A percentile compares a stretch with the other conserved stretches of the same genome.
phyloP scores from a whole-genome alignment of 1,284 basidiomycete genomes.

The Entoloma clypeatum region DNA sequence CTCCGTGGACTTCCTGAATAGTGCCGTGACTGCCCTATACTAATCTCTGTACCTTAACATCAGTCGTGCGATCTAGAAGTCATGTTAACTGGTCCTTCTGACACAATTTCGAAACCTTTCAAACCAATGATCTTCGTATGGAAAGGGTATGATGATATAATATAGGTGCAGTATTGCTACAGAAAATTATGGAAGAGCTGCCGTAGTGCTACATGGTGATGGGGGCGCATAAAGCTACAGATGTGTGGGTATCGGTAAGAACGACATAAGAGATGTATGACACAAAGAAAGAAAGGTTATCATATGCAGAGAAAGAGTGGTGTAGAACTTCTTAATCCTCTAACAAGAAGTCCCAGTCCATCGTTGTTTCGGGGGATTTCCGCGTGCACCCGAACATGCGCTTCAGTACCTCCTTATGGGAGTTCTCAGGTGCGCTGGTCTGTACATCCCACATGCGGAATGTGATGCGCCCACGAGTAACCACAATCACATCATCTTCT shows the following conservation, averaged over 20 bases:
- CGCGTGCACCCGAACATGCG: constrained; percentile 57
- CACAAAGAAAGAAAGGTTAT: constrained; percentile 12
- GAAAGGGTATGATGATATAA: no score
- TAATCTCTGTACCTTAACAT: not conserved
- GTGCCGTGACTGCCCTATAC: not conserved
- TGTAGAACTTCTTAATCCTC: constrained; percentile 44
- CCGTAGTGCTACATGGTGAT: not conserved
- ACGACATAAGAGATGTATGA: constrained; percentile 12
- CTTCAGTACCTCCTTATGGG: constrained; percentile 57
- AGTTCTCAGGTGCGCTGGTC: constrained; percentile 56
- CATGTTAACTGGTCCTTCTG: no score
- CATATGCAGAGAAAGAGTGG: constrained; percentile 11
- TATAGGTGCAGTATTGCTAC: no score
- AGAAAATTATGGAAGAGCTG: not conserved
- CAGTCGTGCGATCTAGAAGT: not conserved
- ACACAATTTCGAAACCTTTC: no score
- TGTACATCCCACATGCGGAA: constrained; percentile 78
- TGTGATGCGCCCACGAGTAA: constrained; percentile 53
- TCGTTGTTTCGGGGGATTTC: constrained; percentile 49
- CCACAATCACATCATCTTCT: constrained; percentile 58
- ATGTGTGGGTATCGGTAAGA: not conserved
- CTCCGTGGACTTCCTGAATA: constrained; percentile 18
- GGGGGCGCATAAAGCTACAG: not conserved
- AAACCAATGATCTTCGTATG: no score
- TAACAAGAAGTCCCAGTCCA: constrained; percentile 76